Base-by-base conservation (phyloP, 192 early-diverging fungal genomes). In the Mortierella antarctica region DNA sequence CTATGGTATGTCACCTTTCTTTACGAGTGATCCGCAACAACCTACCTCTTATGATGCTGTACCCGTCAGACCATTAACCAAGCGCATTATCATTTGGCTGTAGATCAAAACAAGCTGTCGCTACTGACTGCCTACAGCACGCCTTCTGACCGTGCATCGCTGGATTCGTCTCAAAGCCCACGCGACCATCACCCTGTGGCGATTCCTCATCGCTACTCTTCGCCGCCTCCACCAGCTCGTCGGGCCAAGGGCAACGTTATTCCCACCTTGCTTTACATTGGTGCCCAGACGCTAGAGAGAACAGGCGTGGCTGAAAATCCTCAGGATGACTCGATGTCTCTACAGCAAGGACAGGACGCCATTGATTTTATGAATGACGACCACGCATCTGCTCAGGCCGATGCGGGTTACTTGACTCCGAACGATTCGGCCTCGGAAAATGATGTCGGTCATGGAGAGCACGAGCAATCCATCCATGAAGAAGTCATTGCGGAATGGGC, bases 351-450 rank as follows among this genome's bases (percentile, higher is more conserved):
- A 3, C 77, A 80, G 48, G 70, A 80, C 41, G 59, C 59, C 7
- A 62, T 80, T 14, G 77, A 80, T 23, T 80, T 80, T 47, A 80
- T 80, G 77, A 80, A 80, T 48, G 77, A 80, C 12, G 70, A 67
- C 5, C 57, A 14, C 41, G 50, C 49, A 6, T 31, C 52, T 40
- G n/a, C 4, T 11, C 42, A 62, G 18, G 17, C 5, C 40, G 5
- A 70, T n/a, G 18, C 50, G 17, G 69, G 68, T 0, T 66, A 70
- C 18, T 9, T 67, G 21, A 71, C 68, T 2, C 62, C 75, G 5
- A 72, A 46, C n/a, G 59, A 67, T 39, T 67, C 76, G 20, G 44
- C 54, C 3, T 72, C 76, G 2, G 64, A 69, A 7, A 48, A 11
- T 0, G 67, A 73, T 21, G 48, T n/a, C 67, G 20, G 57, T 21